A percentile compares a stretch with the other conserved stretches of the same genome.
Conservation (phyloP, 352 stramenopile species). For the Aphanomyces astaci region DNA sequence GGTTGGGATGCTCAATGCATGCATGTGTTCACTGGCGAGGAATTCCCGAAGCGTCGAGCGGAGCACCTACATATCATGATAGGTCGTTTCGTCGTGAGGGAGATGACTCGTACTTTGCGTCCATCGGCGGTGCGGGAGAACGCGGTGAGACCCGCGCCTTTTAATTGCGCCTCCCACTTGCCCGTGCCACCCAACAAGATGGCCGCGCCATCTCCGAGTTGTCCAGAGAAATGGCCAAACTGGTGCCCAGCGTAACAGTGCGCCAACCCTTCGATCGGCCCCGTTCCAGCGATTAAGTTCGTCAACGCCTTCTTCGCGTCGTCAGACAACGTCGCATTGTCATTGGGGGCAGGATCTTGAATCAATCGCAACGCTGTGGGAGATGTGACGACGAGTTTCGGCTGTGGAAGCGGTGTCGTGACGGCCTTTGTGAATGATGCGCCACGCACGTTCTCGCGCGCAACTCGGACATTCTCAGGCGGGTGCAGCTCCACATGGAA, state of each 20-base stretch:
- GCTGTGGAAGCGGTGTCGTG: conserved; percentile 14
- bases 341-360: not conserved
- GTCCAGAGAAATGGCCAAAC: conserved; percentile 87
- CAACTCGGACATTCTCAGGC: not conserved
- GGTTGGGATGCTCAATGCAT: conserved; percentile 89
- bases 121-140: conserved; percentile 93
- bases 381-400: conserved; percentile 11
- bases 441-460: not conserved
- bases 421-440: conserved; percentile 13
- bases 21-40: conserved; percentile 94
- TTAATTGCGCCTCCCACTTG: conserved; percentile 94
- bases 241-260: conserved; percentile 90
- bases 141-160: conserved; percentile 92
- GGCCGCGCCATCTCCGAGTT: conserved; percentile 86
- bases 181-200: conserved; percentile 84
- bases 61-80: conserved; percentile 1
- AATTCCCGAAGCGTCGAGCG: conserved; percentile 96
- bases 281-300: conserved; percentile 13
- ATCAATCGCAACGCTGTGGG: not conserved
- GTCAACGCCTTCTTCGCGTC: conserved; percentile 1
- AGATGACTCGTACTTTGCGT: conserved; percentile 66
- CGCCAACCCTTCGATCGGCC: conserved; percentile 28
- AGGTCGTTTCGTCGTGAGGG: no score
- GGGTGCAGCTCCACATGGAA: conserved; percentile 7
- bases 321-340: not conserved